Evolutionary conservation across 306 rosid species (phyloP).

Genomic region (Corylus americana): DNA sequence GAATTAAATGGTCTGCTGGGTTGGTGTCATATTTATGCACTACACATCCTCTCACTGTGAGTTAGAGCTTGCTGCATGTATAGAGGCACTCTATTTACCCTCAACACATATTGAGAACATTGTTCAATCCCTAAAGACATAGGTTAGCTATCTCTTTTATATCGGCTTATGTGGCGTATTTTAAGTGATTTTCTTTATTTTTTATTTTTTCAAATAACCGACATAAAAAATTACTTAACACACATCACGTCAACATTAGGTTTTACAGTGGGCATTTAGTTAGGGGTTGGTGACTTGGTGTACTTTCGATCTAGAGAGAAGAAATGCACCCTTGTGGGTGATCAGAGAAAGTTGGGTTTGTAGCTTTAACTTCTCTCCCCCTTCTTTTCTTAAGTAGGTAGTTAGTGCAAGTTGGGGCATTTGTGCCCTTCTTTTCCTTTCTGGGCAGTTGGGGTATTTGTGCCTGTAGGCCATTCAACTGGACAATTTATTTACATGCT

Average conservation of each 20-base stretch:
- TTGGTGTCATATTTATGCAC: neutral
- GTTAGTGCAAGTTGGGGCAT: neutral
- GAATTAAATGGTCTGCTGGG: neutral
- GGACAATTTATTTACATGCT: neutral
- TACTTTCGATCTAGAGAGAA: neutral
- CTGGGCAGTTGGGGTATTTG: neutral
- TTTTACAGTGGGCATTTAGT: too few species aligned
- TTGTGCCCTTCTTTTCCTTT: neutral
- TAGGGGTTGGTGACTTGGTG: too few species aligned
- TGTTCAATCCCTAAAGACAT: too few species aligned
- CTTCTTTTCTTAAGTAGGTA: neutral
- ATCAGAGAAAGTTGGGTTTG: neutral
- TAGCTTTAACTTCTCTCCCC: neutral
- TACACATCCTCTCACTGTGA: neutral
- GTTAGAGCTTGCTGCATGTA: too few species aligned
- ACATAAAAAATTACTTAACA: too few species aligned
- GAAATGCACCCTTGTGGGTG: neutral
- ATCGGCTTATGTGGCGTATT: too few species aligned
- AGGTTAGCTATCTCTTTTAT: too few species aligned
- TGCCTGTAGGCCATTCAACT: slow-evolving; percentile 1
- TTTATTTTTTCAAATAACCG: too few species aligned
- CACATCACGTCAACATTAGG: too few species aligned
- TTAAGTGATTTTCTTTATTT: too few species aligned
- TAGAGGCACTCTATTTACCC: too few species aligned
- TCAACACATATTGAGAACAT: too few species aligned